phyloP scores from a whole-genome alignment of 2,329 filamentous ascomycete species.

The Fusarium sp. region DNA sequence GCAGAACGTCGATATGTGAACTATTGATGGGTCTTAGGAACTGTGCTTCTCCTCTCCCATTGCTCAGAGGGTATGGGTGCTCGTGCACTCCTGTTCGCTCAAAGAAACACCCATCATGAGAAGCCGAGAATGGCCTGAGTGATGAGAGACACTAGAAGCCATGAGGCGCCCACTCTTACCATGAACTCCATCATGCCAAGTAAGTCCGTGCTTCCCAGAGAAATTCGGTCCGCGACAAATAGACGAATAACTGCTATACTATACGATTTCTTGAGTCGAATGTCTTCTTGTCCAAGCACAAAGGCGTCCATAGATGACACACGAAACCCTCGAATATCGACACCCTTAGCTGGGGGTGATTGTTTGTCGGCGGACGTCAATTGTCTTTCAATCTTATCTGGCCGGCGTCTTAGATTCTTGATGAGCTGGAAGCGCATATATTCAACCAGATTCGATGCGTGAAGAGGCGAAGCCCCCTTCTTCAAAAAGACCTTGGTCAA shows the following conservation, averaged over 20 bases:
- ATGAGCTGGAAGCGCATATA: slow-evolving; percentile 60
- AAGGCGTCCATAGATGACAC: slow-evolving; percentile 67
- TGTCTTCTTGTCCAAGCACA: slow-evolving; percentile 55
- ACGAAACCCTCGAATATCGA: slow-evolving; percentile 63
- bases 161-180: slow-evolving; percentile 52
- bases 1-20: background rate
- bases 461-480: slow-evolving; percentile 54
- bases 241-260: slow-evolving; percentile 55
- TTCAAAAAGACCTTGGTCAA: slow-evolving; percentile 62
- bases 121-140: slow-evolving; percentile 9
- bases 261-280: slow-evolving; percentile 53
- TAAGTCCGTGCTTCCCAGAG: slow-evolving; percentile 53
- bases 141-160: slow-evolving; percentile 47
- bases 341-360: slow-evolving; percentile 12
- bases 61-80: background rate
- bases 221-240: slow-evolving; percentile 60
- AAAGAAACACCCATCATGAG: slow-evolving; percentile 16
- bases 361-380: slow-evolving; percentile 55
- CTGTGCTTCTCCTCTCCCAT: background rate
- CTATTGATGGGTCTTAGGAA: background rate
- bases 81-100: background rate
- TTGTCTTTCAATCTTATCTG: slow-evolving; percentile 57
- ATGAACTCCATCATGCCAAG: slow-evolving; percentile 51
- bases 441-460: slow-evolving; percentile 54
- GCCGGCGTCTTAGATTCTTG: slow-evolving; percentile 58